Base-by-base conservation (phyloP, 495 filamentous ascomycete species). In the Penicillium argentinense region DNA sequence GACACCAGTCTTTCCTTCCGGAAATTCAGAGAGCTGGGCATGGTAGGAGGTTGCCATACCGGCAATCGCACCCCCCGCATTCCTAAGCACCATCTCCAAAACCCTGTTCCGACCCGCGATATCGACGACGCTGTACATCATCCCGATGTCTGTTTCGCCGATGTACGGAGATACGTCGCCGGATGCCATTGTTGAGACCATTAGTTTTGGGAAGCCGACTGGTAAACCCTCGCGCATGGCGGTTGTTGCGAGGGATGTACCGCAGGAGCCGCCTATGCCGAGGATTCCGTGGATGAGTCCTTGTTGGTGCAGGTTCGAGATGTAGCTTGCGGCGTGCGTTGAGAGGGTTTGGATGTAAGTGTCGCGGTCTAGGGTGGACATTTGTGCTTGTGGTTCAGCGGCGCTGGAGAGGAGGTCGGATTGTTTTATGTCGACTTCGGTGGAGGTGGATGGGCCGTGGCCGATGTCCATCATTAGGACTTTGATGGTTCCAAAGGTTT, bases 51-150 rank as follows among this genome's bases (percentile, higher is more conserved):
- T 16, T 0, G 76, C 79, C 73, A 84, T 83, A 2, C 75, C 83
- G 0, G 54, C 66, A 21, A 85, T 76, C 0, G 75, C 79, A 0
- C 68, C 80, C 0, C 78, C 84, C 1, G 85, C 83, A 53, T 87
- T 88, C 17, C 56, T 55, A 11, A 88, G 55, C 0, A 87, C 73
- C 14, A 64, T 60, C 11, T 71, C 62, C 16, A 87, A 62, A 9
- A 87, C 59, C 1, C 64, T 48, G 47, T 88, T 89, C 16, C 72
- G 51, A 3, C 85, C 85, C 3, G 84, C 82, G 36, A 89, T 77
- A 51, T 89, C 85, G 12, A 87, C 83, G 8, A 88, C 78, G 13
- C 73, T 66, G 50, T 86, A 83, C 80, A 87, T 84, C 69, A 88
- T 75, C 1, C 73, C 77, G 46, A 89, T 82, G 52, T 89, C 85